Percentiles rank a stretch among this genome's conserved stretches.
Conservation (phyloP, 768 basidiomycete genomes). For the Hortiboletus campestris region DNA sequence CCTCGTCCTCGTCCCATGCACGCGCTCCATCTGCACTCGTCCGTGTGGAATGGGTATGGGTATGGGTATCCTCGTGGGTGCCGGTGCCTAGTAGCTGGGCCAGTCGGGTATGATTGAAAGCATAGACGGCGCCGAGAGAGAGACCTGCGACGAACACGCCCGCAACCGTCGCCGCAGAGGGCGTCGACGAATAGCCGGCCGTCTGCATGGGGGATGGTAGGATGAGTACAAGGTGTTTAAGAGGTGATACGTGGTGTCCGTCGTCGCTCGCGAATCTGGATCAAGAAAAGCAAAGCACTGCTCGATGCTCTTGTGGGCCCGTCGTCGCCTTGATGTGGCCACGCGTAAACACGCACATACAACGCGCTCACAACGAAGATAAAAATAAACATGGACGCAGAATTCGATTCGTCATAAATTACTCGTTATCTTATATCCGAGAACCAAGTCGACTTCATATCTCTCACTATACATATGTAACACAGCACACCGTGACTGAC, state of each 20-base stretch:
- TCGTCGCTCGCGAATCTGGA: too few relatives aligned
- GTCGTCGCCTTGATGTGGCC: neutral
- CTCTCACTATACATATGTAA: neutral
- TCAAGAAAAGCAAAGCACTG: neutral
- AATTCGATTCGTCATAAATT: neutral
- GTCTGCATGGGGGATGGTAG: constrained; percentile 48
- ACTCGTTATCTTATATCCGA: too few relatives aligned
- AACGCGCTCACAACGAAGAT: constrained; percentile 10
- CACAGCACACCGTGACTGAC: neutral
- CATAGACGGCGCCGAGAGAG: constrained; percentile 16
- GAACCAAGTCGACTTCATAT: neutral
- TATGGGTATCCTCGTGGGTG: neutral
- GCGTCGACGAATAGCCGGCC: constrained; percentile 36
- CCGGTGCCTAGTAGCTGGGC: neutral
- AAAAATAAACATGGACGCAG: neutral
- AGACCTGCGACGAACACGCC: constrained; percentile 21
- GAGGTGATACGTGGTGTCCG: too few relatives aligned
- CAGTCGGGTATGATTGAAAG: constrained; percentile 8
- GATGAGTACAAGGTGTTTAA: too few relatives aligned
- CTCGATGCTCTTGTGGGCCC: neutral
- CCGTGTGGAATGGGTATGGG: neutral
- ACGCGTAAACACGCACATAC: constrained; percentile 31
- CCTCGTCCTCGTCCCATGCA: neutral
- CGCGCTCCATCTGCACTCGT: neutral
- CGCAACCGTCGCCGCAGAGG: constrained; percentile 33